phyloP scores from a whole-genome alignment of 768 basidiomycete species.

The Tricholomella constricta region DNA sequence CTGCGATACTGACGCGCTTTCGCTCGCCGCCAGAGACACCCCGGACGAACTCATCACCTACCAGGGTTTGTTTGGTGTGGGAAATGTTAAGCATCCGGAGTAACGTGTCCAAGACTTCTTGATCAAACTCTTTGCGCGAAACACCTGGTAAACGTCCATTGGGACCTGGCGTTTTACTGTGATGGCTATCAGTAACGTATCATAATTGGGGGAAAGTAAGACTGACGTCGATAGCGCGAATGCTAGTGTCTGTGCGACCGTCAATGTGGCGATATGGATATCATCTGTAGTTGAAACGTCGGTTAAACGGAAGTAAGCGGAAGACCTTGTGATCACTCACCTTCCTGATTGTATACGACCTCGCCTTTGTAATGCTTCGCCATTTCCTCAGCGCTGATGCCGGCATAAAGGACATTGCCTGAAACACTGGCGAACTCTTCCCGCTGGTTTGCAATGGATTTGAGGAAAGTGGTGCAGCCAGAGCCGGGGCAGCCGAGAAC shows the following conservation, averaged over 20 bases:
- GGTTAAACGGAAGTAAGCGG: conserved; percentile 3
- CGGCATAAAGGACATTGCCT: conserved; percentile 82
- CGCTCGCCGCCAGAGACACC: conserved; percentile 81
- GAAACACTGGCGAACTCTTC: conserved; percentile 60
- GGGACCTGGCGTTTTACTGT: conserved; percentile 69
- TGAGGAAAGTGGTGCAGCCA: conserved; percentile 87
- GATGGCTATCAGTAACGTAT: conserved; percentile 4
- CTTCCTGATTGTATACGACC: conserved; percentile 78
- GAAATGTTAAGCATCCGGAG: conserved; percentile 82
- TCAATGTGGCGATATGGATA: conserved; percentile 79
- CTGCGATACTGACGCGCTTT: conserved; percentile 81
- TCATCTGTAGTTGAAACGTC: conserved; percentile 52
- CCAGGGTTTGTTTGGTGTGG: conserved; percentile 76
- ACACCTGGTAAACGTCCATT: conserved; percentile 71
- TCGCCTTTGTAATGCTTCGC: conserved; percentile 75
- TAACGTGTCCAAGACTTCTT: conserved; percentile 59
- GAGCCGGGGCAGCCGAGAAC: conserved; percentile 83
- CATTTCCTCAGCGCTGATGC: conserved; percentile 77
- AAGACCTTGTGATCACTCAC: conserved; percentile 27
- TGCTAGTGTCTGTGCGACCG: conserved; percentile 74
- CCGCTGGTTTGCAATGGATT: conserved; percentile 77
- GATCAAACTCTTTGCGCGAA: conserved; percentile 57
- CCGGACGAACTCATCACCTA: conserved; percentile 86
- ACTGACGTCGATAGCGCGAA: conserved; percentile 65
- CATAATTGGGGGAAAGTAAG: not conserved